Base-by-base conservation (phyloP, 345 rosid species). In the Gossypium anomalum region DNA sequence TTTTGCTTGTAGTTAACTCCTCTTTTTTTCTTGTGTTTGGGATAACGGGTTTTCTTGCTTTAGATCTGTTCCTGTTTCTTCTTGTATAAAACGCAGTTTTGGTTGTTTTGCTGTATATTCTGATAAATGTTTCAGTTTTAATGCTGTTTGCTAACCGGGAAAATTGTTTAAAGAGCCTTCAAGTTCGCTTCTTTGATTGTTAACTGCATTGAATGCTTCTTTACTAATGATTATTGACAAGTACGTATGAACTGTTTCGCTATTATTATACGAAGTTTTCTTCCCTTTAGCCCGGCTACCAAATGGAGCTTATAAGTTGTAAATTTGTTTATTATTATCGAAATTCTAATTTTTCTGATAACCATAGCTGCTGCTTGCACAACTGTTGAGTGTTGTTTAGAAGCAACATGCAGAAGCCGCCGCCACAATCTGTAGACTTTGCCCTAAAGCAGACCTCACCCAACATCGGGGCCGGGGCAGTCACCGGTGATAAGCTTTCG, bases 391-490 rank as follows among this genome's bases (percentile, higher is more conserved):
- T 58, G 62, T 34, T 64, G 25, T 43, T 67, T 52, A 34, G 75
- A 67, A 79, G 52, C 29, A 88, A 79, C 83, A 91, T 91, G 99
- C 92, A 85, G 90, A 90, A 91, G 85, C 92, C 96, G 44, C 89
- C 85, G 44, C 89, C 85, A 9, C 91, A 79, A 70, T 82, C 86
- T 3, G 75, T 75, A 73, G 99, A 95, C 19, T 95, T 89, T 79
- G 90, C 93, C 25, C 83, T 95, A 41, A 95, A 90, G 86, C 97
- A 95, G 83, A 93, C 99, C 67, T 82, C 86, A 11, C 99, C 99
- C 49, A 93, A 91, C 74, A 91, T 95, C 23, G 98, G 99, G 25
- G 97, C 91, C 29, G 94, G 87, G 61, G 77, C 80, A 62, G 45
- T 87, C 11, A 78, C 89, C 0, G 90, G 85, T 43, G 97, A 93